phyloP scores from a whole-genome alignment of 169 alveolate genomes.

The Plasmodium gallinaceum region DNA sequence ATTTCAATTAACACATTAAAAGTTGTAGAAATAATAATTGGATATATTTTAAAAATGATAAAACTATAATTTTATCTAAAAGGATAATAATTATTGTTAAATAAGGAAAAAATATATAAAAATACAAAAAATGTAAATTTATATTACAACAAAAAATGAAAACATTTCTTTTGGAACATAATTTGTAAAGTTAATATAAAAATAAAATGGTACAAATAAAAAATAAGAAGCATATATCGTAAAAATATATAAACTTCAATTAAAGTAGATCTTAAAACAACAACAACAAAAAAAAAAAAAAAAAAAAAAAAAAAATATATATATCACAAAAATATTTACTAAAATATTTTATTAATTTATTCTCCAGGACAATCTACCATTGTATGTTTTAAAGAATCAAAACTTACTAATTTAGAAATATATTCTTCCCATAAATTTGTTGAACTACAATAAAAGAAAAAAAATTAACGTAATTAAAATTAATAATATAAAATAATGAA shows the following conservation, averaged over 20 bases:
- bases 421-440: constrained; percentile 72
- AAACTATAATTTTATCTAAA: too few species aligned
- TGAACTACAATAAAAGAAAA: constrained; percentile 32
- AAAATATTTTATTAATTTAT: constrained; percentile 3
- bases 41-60: too few species aligned
- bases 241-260: background rate
- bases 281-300: background rate
- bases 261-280: background rate
- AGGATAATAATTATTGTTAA: too few species aligned
- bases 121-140: background rate
- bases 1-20: too few species aligned
- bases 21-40: too few species aligned
- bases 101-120: too few species aligned
- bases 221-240: background rate
- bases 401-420: constrained; percentile 21
- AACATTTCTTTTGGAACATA: background rate
- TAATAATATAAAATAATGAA: constrained; percentile 1
- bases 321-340: background rate
- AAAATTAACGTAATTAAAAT: background rate
- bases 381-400: constrained; percentile 43
- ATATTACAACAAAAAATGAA: background rate
- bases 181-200: background rate
- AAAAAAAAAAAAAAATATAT: constrained; percentile 3
- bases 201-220: background rate
- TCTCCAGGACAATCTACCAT: constrained; percentile 63